A percentile compares a stretch with the other conserved stretches of the same genome.
Conservation (phyloP, 257 asterid species). For the Nicotiana benthamiana region DNA sequence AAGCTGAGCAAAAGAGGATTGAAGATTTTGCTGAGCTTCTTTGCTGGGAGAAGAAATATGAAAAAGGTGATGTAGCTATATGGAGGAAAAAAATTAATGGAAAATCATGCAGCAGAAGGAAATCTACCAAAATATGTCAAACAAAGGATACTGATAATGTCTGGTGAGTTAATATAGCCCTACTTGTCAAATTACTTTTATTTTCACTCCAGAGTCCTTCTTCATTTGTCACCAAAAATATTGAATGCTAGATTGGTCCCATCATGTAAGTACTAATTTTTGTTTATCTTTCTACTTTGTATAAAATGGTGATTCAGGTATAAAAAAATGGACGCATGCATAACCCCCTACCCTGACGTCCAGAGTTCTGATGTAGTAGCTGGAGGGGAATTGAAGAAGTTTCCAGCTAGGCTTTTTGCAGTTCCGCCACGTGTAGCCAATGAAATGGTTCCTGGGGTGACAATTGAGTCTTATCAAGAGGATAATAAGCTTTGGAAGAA, state of each 20-base stretch:
- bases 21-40: slow-evolving; percentile 82
- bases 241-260: not conserved
- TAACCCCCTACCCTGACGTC: slow-evolving; percentile 65
- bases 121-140: slow-evolving; percentile 46
- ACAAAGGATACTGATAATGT: slow-evolving; percentile 54
- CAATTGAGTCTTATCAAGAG: slow-evolving; percentile 49
- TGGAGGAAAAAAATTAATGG: slow-evolving; percentile 55
- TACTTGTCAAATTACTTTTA: not conserved
- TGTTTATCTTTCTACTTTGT: not conserved
- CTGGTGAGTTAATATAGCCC: slow-evolving; percentile 47
- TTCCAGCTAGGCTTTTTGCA: slow-evolving; percentile 72
- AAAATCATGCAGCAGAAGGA: slow-evolving; percentile 50
- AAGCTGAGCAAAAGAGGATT: slow-evolving; percentile 66
- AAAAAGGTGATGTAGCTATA: slow-evolving; percentile 82
- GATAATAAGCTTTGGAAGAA: slow-evolving; percentile 73
- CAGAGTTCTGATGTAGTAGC: slow-evolving; percentile 39
- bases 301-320: slow-evolving; percentile 42
- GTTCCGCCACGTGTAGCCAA: slow-evolving; percentile 68
- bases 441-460: slow-evolving; percentile 56
- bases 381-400: slow-evolving; percentile 59
- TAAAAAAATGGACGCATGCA: slow-evolving; percentile 66
- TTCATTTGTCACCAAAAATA: not conserved
- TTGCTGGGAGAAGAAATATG: slow-evolving; percentile 98
- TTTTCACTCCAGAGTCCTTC: not conserved
- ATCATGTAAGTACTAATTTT: not conserved